A percentile compares a stretch with the other conserved stretches of the same genome.
phyloP scores from a whole-genome alignment of 1,139 yeast species.

The Meyerozyma athensensis region DNA sequence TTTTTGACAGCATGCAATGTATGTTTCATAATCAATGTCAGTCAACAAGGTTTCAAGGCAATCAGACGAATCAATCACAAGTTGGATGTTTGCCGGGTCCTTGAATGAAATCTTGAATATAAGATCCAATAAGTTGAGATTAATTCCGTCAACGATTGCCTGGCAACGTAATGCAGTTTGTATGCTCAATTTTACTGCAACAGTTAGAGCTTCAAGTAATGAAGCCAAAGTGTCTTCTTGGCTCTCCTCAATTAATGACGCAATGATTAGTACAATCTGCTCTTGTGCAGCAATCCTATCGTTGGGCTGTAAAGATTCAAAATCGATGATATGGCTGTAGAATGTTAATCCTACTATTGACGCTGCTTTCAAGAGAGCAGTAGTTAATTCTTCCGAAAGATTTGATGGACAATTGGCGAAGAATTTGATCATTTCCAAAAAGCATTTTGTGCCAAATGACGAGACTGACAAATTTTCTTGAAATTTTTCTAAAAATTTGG shows the following conservation, averaged over 20 bases:
- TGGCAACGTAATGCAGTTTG: constrained; percentile 27
- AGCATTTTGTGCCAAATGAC: constrained; percentile 32
- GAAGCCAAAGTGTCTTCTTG: constrained; percentile 80
- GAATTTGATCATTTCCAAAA: constrained; percentile 30
- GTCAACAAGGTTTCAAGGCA: constrained; percentile 55
- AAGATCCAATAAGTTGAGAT: constrained; percentile 39
- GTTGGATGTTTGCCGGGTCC: constrained; percentile 71
- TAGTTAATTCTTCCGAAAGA: constrained; percentile 16
- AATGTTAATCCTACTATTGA: constrained; percentile 51
- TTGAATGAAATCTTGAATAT: constrained; percentile 63
- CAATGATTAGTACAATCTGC: constrained; percentile 24
- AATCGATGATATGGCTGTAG: constrained; percentile 45
- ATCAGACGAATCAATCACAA: constrained; percentile 58
- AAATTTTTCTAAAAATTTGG: constrained; percentile 54
- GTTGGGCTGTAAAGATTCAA: constrained; percentile 17
- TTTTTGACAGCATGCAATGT: constrained; percentile 43
- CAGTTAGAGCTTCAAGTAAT: constrained; percentile 64
- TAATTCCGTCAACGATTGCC: constrained; percentile 11
- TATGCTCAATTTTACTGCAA: constrained; percentile 45
- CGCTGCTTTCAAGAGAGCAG: constrained; percentile 37
- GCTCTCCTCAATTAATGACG: constrained; percentile 53
- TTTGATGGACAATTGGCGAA: constrained; percentile 16
- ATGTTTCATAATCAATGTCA: constrained; percentile 41
- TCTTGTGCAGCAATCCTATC: constrained; percentile 20
- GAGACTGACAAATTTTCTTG: constrained; percentile 28